Base-by-base conservation (phyloP, 164 flowering plant genomes). In the Magnolia kwangsiensis region DNA sequence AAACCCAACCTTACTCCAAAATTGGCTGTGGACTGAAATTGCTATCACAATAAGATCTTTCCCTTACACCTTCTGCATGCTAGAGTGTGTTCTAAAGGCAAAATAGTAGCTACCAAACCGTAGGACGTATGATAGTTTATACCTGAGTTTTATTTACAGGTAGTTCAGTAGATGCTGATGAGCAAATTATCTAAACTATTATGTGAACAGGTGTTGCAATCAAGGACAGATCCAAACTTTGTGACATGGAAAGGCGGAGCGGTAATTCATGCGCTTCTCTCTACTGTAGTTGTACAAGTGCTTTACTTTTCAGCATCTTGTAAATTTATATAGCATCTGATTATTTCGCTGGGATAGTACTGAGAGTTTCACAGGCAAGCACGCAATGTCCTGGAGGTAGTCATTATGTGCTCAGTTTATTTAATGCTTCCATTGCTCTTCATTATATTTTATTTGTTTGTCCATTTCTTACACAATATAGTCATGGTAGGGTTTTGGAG, bases 211-310 rank as follows among this genome's bases (percentile, higher is more conserved):
- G 99, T 92, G 67, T 79, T 96, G 81, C 97, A 81, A 77, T 80
- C 95, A 72, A 90, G 97, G 81, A 82, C 91, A 55, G 82, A 91
- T 81, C 93, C 97, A 72, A 73, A 83, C 13, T 87, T 83, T 82
- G 90, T 90, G 21, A 63, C 95, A 8, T 94, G 99, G 99, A 94
- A 91, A 89, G 99, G 99, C 11, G 99, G 98, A 78, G 91, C 88
- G 72, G 99, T 96, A 86, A 86, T 97, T 88, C 71, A 18, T 51
- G 8, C 49, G 67, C 69, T 24, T 64, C 51, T 73, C 50, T 73
- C 45, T 37, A 5, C 45, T 7, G 45, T 37, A n/a, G 21, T 64
- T 64, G 19, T 59, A 13, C 9, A 19, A 64, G 19, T 64, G 19
- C 23, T 64, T 64, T 21, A 8, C 67, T 64, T 64, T 64, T 37